A percentile compares a stretch with the other conserved stretches of the same genome.
Evolutionary conservation across 805 yeast species (phyloP).

Genomic region (Teunomyces pallodes): DNA sequence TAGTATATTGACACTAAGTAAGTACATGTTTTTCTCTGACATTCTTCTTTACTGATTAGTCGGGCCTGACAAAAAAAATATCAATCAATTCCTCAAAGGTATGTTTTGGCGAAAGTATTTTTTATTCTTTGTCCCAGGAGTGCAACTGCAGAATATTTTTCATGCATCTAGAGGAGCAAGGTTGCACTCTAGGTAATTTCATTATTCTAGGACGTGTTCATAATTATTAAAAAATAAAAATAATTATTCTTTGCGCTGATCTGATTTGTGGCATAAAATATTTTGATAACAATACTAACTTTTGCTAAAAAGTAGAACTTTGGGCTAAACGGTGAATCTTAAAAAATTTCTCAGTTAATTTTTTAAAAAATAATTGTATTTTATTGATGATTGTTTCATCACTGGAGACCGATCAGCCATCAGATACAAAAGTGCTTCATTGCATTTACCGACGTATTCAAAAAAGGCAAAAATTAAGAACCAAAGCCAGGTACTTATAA

Average conservation of each 20-base stretch:
- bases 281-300: neutral
- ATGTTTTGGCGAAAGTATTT: neutral
- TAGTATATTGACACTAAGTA: neutral
- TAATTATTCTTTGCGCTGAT: neutral
- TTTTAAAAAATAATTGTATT: neutral
- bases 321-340: constrained; percentile 3
- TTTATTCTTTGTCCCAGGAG: neutral
- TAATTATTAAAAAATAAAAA: neutral
- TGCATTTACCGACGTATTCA: neutral
- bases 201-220: neutral
- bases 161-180: neutral
- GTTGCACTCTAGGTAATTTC: neutral
- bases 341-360: neutral
- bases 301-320: neutral
- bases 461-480: neutral
- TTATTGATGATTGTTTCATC: neutral
- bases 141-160: neutral
- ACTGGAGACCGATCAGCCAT: neutral
- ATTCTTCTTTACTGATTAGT: neutral
- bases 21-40: neutral
- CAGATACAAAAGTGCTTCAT: neutral
- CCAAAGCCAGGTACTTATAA: too few relatives aligned
- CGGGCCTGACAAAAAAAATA: neutral
- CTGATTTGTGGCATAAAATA: neutral
- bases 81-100: neutral